Conservation (phyloP, 768 basidiomycete genomes). For the Auricularia auricula-judae region DNA sequence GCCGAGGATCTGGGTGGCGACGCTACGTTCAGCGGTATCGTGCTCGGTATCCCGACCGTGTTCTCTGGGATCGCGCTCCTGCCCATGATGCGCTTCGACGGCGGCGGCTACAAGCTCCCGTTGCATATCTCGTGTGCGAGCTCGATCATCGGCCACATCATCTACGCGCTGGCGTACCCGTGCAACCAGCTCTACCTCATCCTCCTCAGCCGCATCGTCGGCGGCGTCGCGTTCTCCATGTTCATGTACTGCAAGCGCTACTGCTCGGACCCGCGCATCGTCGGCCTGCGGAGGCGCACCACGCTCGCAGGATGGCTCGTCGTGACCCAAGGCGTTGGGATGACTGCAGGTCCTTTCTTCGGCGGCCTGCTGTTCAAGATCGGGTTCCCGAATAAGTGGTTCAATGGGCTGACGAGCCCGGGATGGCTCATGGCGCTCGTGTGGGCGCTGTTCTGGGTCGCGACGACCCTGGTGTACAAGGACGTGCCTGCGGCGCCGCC, state of each 20-base stretch:
- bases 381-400: conserved; percentile 42
- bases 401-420: conserved; percentile 57
- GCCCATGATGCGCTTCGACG: conserved; percentile 43
- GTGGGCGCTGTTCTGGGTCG: conserved; percentile 43
- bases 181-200: conserved; percentile 55
- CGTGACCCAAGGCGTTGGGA: conserved; percentile 49
- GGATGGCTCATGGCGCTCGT: conserved; percentile 52
- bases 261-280: conserved; percentile 57
- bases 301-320: conserved; percentile 54
- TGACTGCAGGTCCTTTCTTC: conserved; percentile 52
- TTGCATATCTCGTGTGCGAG: conserved; percentile 43
- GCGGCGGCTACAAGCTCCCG: conserved; percentile 43
- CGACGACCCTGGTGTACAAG: conserved; percentile 20
- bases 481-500: conserved; percentile 18
- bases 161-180: conserved; percentile 51
- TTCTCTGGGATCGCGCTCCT: conserved; percentile 49
- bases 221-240: conserved; percentile 46
- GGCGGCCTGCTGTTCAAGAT: conserved; percentile 53
- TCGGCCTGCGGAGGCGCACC: conserved; percentile 51
- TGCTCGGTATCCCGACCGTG: conserved; percentile 56
- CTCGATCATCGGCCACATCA: conserved; percentile 43
- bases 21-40: conserved; percentile 60
- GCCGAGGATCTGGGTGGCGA: conserved; percentile 51
- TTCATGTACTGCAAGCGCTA: conserved; percentile 57
- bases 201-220: conserved; percentile 57